Base-by-base conservation (phyloP, 2,329 filamentous ascomycete genomes). In the Rachicladosporium sp. region DNA sequence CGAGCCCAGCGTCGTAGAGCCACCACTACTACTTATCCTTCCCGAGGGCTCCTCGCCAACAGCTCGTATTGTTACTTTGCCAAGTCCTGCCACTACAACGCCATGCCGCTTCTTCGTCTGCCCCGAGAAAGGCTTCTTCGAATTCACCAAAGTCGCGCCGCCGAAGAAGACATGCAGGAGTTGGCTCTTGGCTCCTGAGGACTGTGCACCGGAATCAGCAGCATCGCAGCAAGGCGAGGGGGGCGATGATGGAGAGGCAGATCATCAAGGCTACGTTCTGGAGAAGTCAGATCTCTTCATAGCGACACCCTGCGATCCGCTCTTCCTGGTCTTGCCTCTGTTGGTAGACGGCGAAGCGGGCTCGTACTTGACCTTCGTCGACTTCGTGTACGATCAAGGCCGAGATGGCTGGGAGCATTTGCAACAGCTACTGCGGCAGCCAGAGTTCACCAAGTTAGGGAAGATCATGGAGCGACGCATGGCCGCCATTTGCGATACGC, bases 241-340 rank as follows among this genome's bases (percentile, higher is more conserved):
- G 19, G n/a, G 15, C 15, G 15, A 19, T 19, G 3, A 2, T 6
- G n/a, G 13, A 1, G 31, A 6, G 10, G 10, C 15, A 8, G 34
- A 46, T 7, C 32, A 43, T 8, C 40, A 45, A 27, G 75, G 71
- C 9, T 74, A 74, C 48, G 62, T 85, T 15, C 71, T 78, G 29
- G 78, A 78, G 51, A 71, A 70, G 33, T 77, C 85, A 29, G 78
- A 87, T 43, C 64, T 96, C n/a, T 81, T 82, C 52, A 63, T 96
- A 43, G 85, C 89, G 6, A 94, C 91, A 1, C 74, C 78, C 2
- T 68, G 94, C 40, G 91, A 98, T 58, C 73, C 84, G 4, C 56
- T 95, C 3, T 96, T 96, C 63, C 68, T 96, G 37, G 57, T 93
- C 3, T 66, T 96, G 1, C 82, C 89, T 0, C 69, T 96, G n/a